Evolutionary conservation across 352 stramenopile genomes (phyloP), one percentile per base, ranked within the genome.

Genomic region (Pseudoperonospora humuli): DNA sequence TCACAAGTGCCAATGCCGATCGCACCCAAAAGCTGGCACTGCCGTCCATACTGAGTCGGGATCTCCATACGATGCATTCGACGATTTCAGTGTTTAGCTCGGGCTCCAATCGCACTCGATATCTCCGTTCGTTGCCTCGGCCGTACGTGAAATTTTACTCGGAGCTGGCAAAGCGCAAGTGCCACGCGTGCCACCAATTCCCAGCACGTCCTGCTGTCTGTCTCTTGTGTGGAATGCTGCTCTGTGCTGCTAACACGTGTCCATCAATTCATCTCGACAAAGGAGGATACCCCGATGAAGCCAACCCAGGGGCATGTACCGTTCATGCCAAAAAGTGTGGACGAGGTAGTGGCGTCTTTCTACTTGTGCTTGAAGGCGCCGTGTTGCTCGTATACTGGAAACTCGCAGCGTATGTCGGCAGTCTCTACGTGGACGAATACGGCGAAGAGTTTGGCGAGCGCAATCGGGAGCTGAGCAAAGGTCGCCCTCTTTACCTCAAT

Each of bases 351-450:
- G 80, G 81, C 20, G 70, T 93, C 66, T 91, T 93, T 50, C 32
- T 93, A 23, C 44, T 93, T 1, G 78, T 90, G 35, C 58, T 93
- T 11, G 81, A 93, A 58, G 81, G 81, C 15, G 80, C 78, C 1
- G 81, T 91, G 51, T 45, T 93, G 49, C 66, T 93, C 13, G 77
- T 93, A 46, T 90, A 88, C 44, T 89, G 78, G 70, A 93, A 93
- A 51, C 48, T 93, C 31, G 80, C 81, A 1, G 77, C 81, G 8
- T 93, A 89, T 32, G 78, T 89, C 3, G 70, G 73, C 25, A 91
- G 78, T 43, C 47, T 91, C 39, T 93, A 91, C 37, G 76, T 93
- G 44, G 81, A 93, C 54, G 81, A 90, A 54, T 91, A 93, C 50
- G 81, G 81, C 21, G 81, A 93, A 54, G 81, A 89, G 45, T 91